A percentile compares a stretch with the other conserved stretches of the same genome.
phyloP scores from a whole-genome alignment of 1,284 basidiomycete genomes.

The Agaricales sp. region DNA sequence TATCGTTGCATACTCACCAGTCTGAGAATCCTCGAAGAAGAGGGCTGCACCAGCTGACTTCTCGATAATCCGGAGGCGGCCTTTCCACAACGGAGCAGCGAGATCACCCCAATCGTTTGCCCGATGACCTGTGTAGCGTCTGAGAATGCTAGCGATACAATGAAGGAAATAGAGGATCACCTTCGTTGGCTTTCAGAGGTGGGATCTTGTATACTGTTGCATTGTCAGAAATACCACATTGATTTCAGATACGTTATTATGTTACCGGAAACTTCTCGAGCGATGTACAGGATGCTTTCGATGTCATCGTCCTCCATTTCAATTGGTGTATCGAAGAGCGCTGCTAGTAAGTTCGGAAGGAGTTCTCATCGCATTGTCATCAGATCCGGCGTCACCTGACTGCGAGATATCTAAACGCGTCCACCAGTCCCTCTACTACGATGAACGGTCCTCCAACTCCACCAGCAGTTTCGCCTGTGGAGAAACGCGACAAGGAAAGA shows the following conservation, averaged over 20 bases:
- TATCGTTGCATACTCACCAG: slow-evolving; percentile 37
- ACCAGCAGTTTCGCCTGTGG: neutral
- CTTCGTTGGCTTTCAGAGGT: slow-evolving; percentile 73
- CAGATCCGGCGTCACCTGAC: slow-evolving; percentile 43
- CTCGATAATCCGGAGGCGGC: slow-evolving; percentile 78
- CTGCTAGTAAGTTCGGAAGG: slow-evolving; percentile 4
- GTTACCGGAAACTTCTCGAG: slow-evolving; percentile 74
- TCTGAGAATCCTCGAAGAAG: slow-evolving; percentile 67
- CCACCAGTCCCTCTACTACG: slow-evolving; percentile 28
- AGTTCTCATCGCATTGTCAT: slow-evolving; percentile 16
- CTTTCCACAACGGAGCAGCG: slow-evolving; percentile 79
- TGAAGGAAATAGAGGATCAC: neutral
- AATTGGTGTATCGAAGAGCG: slow-evolving; percentile 24
- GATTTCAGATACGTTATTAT: slow-evolving; percentile 2
- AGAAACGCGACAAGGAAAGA: neutral
- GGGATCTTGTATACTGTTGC: slow-evolving; percentile 71
- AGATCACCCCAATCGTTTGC: slow-evolving; percentile 84
- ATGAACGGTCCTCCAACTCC: neutral
- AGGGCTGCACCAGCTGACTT: slow-evolving; percentile 48
- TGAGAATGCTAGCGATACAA: neutral
- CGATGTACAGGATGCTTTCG: slow-evolving; percentile 79
- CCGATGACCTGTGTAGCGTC: slow-evolving; percentile 41
- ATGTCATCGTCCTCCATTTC: slow-evolving; percentile 62
- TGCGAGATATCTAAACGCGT: slow-evolving; percentile 42
- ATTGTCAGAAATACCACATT: slow-evolving; percentile 4